Conservation (phyloP, 2,329 filamentous ascomycete species). For the Scopulariopsis brevicaulis region DNA sequence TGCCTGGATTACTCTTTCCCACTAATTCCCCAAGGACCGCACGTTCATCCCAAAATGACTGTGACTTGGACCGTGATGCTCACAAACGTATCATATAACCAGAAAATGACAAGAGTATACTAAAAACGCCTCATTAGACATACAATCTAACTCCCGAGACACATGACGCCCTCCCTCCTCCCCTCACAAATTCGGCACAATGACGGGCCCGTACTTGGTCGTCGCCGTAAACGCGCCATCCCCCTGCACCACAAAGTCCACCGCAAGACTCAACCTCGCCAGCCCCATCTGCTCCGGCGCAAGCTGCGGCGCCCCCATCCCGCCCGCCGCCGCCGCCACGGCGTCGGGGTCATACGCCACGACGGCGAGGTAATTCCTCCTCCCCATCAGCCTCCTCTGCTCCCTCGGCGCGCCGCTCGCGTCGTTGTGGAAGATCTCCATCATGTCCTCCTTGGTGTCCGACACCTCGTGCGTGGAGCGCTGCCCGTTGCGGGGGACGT, state of each 20-base stretch:
- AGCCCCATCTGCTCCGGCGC: slow-evolving; percentile 27
- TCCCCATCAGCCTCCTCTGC: slow-evolving; percentile 83
- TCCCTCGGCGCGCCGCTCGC: slow-evolving; percentile 75
- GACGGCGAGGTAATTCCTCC: slow-evolving; percentile 84
- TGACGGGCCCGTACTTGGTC: slow-evolving; percentile 94
- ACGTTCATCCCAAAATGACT: too few relatives aligned
- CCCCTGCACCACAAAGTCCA: slow-evolving; percentile 94
- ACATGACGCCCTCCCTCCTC: neutral
- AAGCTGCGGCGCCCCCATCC: slow-evolving; percentile 1
- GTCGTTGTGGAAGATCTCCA: slow-evolving; percentile 97
- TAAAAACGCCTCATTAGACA: neutral
- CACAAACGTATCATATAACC: neutral
- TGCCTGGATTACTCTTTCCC: neutral
- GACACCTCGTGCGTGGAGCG: slow-evolving; percentile 61
- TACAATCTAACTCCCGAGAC: neutral
- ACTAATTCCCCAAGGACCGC: too few relatives aligned
- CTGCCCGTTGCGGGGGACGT: slow-evolving; percentile 80
- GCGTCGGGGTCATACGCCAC: slow-evolving; percentile 90
- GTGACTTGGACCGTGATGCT: neutral
- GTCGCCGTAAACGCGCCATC: slow-evolving; percentile 71
- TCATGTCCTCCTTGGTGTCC: slow-evolving; percentile 99
- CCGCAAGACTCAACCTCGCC: slow-evolving; percentile 70
- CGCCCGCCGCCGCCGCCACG: slow-evolving; percentile 23
- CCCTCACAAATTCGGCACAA: slow-evolving; percentile 78
- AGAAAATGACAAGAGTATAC: neutral